Conservation (phyloP, 768 basidiomycete species). For the Mycena haematopus region DNA sequence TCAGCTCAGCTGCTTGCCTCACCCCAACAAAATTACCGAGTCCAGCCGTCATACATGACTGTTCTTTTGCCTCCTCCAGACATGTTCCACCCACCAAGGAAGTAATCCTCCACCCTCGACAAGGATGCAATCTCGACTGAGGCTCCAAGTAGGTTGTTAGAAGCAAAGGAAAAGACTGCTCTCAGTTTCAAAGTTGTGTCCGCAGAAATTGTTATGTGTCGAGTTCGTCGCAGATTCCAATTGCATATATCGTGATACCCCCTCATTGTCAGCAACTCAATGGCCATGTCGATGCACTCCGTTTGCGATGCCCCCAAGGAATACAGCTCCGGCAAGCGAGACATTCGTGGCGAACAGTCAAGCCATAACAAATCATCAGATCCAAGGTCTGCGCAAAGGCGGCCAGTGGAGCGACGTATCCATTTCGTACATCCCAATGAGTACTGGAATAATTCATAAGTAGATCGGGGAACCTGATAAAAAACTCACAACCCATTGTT, state of each 20-base stretch:
- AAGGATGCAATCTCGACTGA: background rate
- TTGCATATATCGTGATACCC: background rate
- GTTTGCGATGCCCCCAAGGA: background rate
- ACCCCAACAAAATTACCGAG: background rate
- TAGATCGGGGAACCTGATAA: background rate
- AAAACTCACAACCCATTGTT: background rate
- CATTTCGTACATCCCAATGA: background rate
- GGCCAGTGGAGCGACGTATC: background rate
- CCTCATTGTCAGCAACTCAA: background rate
- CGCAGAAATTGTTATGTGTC: background rate
- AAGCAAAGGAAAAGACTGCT: background rate
- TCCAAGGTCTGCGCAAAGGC: background rate
- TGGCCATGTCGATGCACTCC: background rate
- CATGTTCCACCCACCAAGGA: background rate
- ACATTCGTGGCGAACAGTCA: background rate
- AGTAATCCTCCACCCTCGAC: too few species aligned
- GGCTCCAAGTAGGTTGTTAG: background rate
- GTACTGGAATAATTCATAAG: background rate
- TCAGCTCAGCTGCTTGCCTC: too few species aligned
- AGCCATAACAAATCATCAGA: background rate
- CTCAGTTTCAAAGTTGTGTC: background rate
- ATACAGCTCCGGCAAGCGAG: background rate
- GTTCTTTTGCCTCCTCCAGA: too few species aligned
- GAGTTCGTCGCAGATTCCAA: background rate
- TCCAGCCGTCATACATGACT: background rate